phyloP scores from a whole-genome alignment of 495 filamentous ascomycete genomes.

The Hapsidospora chrysogenum region DNA sequence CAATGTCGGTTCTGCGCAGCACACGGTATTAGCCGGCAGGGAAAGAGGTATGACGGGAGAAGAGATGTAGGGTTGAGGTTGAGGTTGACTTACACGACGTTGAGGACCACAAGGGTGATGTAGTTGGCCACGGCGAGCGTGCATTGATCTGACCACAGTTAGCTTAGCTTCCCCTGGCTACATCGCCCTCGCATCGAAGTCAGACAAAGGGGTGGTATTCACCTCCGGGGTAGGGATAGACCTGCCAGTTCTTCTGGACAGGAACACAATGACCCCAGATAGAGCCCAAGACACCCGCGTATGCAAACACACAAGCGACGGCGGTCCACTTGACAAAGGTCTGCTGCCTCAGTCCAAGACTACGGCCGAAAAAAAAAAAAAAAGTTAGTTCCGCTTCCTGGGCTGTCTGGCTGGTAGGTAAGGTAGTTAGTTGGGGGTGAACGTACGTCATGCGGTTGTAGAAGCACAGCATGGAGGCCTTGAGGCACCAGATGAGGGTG shows the following conservation, averaged over 20 bases:
- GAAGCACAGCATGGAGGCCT: constrained; percentile 36
- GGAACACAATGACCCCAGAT: constrained; percentile 32
- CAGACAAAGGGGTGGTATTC: no score
- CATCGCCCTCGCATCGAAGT: no score
- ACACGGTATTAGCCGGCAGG: no score
- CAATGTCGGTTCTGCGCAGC: constrained; percentile 8
- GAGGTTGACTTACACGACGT: constrained; percentile 29
- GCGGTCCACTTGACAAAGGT: not conserved
- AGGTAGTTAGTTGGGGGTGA: no score
- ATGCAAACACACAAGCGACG: constrained; percentile 4
- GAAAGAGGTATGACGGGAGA: no score
- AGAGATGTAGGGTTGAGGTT: no score
- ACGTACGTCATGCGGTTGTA: constrained; percentile 31
- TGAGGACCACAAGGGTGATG: constrained; percentile 21
- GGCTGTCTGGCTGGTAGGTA: no score
- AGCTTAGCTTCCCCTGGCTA: no score
- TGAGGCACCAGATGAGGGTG: constrained; percentile 33
- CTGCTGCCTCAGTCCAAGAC: not conserved
- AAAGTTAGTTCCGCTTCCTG: no score
- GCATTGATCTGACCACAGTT: constrained; percentile 27
- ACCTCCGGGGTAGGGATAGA: constrained; percentile 30
- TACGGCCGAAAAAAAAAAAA: no score
- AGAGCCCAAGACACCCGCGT: constrained; percentile 17
- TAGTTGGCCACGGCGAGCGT: constrained; percentile 24
- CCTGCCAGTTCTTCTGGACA: constrained; percentile 30